These are phyloP conservation scores for Ophiorrhiza pumila DNA, from an alignment of 257 asterid genomes.

Conservation along the genomic window DNA sequence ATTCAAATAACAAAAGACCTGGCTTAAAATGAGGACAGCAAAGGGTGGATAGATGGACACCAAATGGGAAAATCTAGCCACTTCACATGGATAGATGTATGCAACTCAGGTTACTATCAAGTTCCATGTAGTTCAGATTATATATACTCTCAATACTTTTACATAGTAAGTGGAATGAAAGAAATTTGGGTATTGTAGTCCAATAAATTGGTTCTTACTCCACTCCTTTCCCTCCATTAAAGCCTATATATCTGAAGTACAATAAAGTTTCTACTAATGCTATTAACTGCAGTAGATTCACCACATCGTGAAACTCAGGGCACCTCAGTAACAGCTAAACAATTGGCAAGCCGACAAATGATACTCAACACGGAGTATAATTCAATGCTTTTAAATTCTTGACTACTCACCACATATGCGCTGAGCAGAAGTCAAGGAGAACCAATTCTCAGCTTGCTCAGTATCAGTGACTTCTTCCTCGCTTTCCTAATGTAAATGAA, in stretches of 20 bases:
- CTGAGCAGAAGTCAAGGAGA: conserved; percentile 93
- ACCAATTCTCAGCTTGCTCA: conserved; percentile 99
- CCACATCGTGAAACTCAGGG: not conserved
- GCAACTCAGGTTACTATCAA: not conserved
- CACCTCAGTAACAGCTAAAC: not conserved
- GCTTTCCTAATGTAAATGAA: conserved; percentile 62
- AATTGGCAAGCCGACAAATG: conserved; percentile 10
- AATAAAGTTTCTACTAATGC: not conserved
- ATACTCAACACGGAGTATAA: not conserved
- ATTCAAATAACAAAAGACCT: not conserved
- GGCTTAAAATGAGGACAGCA: not conserved
- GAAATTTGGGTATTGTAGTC: not conserved
- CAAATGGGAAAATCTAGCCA: not conserved
- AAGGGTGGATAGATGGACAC: not conserved
- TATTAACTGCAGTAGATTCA: not conserved
- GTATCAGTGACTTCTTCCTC: conserved; percentile 99
- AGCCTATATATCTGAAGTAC: not conserved
- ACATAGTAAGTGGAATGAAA: not conserved
- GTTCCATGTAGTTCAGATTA: not conserved
- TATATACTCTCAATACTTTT: not conserved
- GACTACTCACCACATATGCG: conserved; percentile 85
- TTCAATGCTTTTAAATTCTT: conserved; percentile 9
- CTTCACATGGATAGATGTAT: not conserved
- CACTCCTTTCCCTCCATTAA: not conserved
- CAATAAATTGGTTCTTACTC: not conserved